phyloP scores from a whole-genome alignment of 345 rosid genomes.

The Salix arbutifolia region DNA sequence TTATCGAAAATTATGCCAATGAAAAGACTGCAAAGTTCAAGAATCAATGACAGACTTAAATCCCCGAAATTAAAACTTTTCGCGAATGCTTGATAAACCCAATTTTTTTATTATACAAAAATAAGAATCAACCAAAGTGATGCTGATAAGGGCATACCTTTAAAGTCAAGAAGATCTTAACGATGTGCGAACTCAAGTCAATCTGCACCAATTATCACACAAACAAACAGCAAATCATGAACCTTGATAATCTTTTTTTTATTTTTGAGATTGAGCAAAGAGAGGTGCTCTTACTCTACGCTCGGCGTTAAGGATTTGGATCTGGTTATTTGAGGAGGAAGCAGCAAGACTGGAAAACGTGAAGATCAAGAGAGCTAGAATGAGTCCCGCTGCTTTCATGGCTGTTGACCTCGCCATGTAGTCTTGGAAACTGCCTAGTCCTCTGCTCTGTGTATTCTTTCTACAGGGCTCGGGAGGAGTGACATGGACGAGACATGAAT shows the following conservation, averaged over 20 bases:
- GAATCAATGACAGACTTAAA: background rate
- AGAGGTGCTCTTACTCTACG: slow-evolving; percentile 54
- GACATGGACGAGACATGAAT: background rate
- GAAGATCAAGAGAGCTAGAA: slow-evolving; percentile 32
- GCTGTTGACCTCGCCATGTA: slow-evolving; percentile 1
- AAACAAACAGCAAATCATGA: background rate
- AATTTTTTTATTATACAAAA: background rate
- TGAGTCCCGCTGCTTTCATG: slow-evolving; percentile 42
- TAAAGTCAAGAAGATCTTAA: slow-evolving; percentile 74
- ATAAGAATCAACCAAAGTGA: background rate
- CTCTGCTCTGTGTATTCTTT: background rate
- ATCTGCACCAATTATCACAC: slow-evolving; percentile 56
- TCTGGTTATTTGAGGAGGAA: slow-evolving; percentile 42
- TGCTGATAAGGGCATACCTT: slow-evolving; percentile 50
- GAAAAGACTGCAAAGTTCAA: background rate
- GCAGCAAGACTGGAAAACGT: slow-evolving; percentile 31
- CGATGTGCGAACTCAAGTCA: slow-evolving; percentile 82
- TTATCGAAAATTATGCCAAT: background rate
- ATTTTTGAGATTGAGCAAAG: background rate
- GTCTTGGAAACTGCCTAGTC: background rate
- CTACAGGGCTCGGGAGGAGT: too few relatives aligned
- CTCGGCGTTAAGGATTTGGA: slow-evolving; percentile 79
- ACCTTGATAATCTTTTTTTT: background rate
- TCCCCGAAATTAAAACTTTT: background rate
- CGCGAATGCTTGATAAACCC: background rate